Evolutionary conservation across 345 rosid species (phyloP).

Genomic region (Clausena lansium): DNA sequence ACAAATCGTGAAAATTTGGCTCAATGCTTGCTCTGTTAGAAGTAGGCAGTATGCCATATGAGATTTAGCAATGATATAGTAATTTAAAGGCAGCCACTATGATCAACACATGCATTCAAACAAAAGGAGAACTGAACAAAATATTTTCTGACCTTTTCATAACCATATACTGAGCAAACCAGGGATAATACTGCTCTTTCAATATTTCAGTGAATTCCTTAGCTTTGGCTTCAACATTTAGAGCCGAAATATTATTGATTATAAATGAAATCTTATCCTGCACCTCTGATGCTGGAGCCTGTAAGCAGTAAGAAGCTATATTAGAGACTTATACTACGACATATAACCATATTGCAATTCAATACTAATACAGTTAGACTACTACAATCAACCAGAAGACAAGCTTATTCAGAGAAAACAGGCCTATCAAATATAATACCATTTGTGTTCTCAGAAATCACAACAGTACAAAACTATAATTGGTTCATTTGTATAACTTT

Average conservation of each 20-base stretch:
- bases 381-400: neutral
- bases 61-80: neutral
- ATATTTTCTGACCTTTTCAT: conserved; percentile 74
- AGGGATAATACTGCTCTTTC: conserved; percentile 77
- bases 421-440: neutral
- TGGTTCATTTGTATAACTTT: neutral
- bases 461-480: neutral
- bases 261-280: conserved; percentile 92
- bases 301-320: conserved; percentile 19
- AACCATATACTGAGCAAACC: conserved; percentile 99
- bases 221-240: conserved; percentile 78
- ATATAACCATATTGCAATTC: neutral
- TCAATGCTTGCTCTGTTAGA: conserved; percentile 91
- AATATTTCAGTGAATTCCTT: conserved; percentile 84
- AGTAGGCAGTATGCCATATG: neutral
- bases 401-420: neutral
- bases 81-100: neutral
- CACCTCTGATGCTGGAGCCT: conserved; percentile 82
- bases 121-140: neutral
- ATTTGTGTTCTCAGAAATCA: neutral
- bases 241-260: conserved; percentile 75
- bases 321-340: neutral
- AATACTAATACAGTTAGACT: neutral
- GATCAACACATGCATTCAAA: neutral
- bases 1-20: conserved; percentile 93